A percentile compares a stretch with the other conserved stretches of the same genome.
phyloP scores from a whole-genome alignment of 2,329 filamentous ascomycete species.

The Pseudogymnoascus sp. region DNA sequence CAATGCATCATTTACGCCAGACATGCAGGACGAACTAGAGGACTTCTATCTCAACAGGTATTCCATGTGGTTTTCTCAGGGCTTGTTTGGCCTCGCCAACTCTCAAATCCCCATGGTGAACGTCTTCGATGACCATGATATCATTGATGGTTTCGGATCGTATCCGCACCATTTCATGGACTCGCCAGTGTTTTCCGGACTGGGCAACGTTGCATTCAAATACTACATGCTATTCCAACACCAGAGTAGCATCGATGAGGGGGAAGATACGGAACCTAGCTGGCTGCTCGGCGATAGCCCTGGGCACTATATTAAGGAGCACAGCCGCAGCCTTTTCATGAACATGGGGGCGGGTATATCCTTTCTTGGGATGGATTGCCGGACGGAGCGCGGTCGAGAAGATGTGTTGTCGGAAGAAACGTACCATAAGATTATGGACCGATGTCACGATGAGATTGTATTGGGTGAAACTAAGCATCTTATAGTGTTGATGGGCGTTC shows the following conservation, averaged over 20 bases:
- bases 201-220: conserved; percentile 91
- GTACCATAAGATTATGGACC: conserved; percentile 79
- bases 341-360: conserved; percentile 69
- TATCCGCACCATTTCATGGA: conserved; percentile 90
- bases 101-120: conserved; percentile 98
- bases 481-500: conserved; percentile 77
- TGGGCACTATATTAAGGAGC: conserved; percentile 84
- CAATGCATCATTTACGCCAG: conserved; percentile 63
- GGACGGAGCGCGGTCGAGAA: conserved; percentile 79
- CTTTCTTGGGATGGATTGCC: conserved; percentile 80
- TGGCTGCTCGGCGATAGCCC: conserved; percentile 75
- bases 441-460: conserved; percentile 72
- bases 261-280: conserved; percentile 74
- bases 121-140: conserved; percentile 92
- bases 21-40: conserved; percentile 85
- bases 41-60: conserved; percentile 83
- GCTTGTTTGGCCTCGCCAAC: conserved; percentile 84
- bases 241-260: conserved; percentile 76
- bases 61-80: conserved; percentile 91
- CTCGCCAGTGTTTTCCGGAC: conserved; percentile 77
- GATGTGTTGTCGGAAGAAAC: conserved; percentile 73
- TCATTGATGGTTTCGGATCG: conserved; percentile 86
- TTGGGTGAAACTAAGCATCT: conserved; percentile 84
- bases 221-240: conserved; percentile 99
- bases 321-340: conserved; percentile 80